Percentiles rank a stretch among this genome's conserved stretches.
phyloP scores from a whole-genome alignment of 2,329 filamentous ascomycete species.

The Penicillium sp. region DNA sequence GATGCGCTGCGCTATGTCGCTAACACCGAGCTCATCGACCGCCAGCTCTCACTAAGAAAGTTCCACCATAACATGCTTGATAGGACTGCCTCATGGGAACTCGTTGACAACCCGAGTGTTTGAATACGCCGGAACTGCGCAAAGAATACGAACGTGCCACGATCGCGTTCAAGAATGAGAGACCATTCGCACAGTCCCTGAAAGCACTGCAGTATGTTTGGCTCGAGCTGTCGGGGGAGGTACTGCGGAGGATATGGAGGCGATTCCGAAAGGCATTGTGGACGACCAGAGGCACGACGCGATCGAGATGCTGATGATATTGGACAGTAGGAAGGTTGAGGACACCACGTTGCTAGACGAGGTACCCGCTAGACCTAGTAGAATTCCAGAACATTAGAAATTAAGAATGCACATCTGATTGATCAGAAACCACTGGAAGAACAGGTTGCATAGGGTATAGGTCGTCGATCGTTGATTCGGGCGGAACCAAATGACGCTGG shows the following conservation, averaged over 20 bases:
- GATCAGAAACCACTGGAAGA: background rate
- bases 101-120: conserved; percentile 7
- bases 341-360: conserved; percentile 7
- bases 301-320: conserved; percentile 10
- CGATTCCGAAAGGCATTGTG: conserved; percentile 6
- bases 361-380: background rate
- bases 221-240: background rate
- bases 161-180: background rate
- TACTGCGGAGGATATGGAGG: background rate
- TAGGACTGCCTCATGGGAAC: conserved; percentile 1
- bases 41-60: background rate
- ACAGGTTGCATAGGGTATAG: background rate
- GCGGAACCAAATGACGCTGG: background rate
- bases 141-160: conserved; percentile 7
- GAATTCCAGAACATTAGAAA: background rate
- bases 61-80: background rate
- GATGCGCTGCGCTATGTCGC: conserved; percentile 11
- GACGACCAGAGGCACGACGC: conserved; percentile 5
- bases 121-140: conserved; percentile 2
- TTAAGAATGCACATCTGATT: background rate
- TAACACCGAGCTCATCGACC: conserved; percentile 1
- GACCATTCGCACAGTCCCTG: background rate
- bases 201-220: background rate
- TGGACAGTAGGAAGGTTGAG: background rate
- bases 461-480: background rate